These are phyloP conservation scores for Coelomomyces lativittatus DNA, from an alignment of 371 early-diverging fungal species.

Conservation along the genomic window DNA sequence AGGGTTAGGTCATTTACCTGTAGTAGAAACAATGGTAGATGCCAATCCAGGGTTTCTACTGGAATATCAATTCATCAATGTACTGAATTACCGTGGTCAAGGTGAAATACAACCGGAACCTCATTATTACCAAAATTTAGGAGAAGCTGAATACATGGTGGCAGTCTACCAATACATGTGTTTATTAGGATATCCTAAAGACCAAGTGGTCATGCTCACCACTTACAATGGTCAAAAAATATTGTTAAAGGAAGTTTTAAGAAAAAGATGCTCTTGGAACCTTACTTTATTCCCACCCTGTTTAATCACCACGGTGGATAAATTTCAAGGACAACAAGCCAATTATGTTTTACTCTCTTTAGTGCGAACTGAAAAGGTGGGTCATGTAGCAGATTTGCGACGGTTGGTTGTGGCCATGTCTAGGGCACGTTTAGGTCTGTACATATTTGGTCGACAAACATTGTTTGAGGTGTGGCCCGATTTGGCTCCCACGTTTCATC, in stretches of 20 bases:
- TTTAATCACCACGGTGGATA: slow-evolving; percentile 69
- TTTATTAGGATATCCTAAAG: slow-evolving; percentile 70
- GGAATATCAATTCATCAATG: slow-evolving; percentile 68
- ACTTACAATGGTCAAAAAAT: slow-evolving; percentile 89
- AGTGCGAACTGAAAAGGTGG: slow-evolving; percentile 71
- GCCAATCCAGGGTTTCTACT: slow-evolving; percentile 70
- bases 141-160: slow-evolving; percentile 91
- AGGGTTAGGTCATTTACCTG: slow-evolving; percentile 39
- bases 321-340: slow-evolving; percentile 83
- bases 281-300: slow-evolving; percentile 47
- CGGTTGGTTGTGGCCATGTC: slow-evolving; percentile 77
- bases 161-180: slow-evolving; percentile 90
- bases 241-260: slow-evolving; percentile 70
- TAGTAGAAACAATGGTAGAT: slow-evolving; percentile 9
- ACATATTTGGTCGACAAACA: slow-evolving; percentile 56
- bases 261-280: slow-evolving; percentile 63
- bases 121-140: slow-evolving; percentile 71
- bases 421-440: slow-evolving; percentile 76
- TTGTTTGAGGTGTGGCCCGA: slow-evolving; percentile 63
- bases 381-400: slow-evolving; percentile 75
- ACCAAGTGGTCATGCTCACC: slow-evolving; percentile 70
- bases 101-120: slow-evolving; percentile 70
- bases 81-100: slow-evolving; percentile 47
- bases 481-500: slow-evolving; percentile 43
- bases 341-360: slow-evolving; percentile 79